phyloP scores from a whole-genome alignment of 768 basidiomycete genomes.

The Auriscalpium microsporum region DNA sequence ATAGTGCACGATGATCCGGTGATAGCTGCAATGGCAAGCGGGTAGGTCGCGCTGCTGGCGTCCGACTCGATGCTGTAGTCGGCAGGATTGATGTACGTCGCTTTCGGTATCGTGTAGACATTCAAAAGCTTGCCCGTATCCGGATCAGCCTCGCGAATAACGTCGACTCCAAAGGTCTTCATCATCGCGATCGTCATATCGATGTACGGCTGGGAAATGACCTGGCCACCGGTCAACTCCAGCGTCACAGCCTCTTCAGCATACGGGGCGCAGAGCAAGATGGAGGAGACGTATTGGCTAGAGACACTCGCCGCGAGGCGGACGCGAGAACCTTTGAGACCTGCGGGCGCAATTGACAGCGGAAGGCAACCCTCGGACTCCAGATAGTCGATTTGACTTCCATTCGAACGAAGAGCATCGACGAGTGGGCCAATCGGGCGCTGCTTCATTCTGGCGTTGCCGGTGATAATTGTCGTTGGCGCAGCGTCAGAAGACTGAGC shows the following conservation, averaged over 20 bases:
- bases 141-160: constrained; percentile 54
- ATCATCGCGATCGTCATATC: constrained; percentile 99
- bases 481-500: constrained; percentile 41
- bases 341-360: constrained; percentile 74
- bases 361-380: constrained; percentile 83
- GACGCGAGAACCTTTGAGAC: constrained; percentile 75
- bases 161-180: constrained; percentile 80
- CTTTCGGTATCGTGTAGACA: constrained; percentile 81
- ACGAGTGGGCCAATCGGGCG: constrained; percentile 95
- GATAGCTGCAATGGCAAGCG: constrained; percentile 92
- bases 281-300: constrained; percentile 96
- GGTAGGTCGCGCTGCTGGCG: constrained; percentile 93
- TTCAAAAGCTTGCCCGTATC: constrained; percentile 57
- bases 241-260: constrained; percentile 75
- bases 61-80: constrained; percentile 91
- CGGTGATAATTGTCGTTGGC: constrained; percentile 76
- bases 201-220: constrained; percentile 98
- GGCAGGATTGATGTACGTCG: constrained; percentile 66
- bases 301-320: constrained; percentile 90
- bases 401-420: constrained; percentile 77
- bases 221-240: constrained; percentile 86
- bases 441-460: constrained; percentile 98
- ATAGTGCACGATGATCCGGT: constrained; percentile 97
- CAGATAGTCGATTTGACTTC: constrained; percentile 67
- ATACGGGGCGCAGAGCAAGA: constrained; percentile 94